phyloP scores from a whole-genome alignment of 139 green algal genomes.

The Deuterostichococcus epilithicus region DNA sequence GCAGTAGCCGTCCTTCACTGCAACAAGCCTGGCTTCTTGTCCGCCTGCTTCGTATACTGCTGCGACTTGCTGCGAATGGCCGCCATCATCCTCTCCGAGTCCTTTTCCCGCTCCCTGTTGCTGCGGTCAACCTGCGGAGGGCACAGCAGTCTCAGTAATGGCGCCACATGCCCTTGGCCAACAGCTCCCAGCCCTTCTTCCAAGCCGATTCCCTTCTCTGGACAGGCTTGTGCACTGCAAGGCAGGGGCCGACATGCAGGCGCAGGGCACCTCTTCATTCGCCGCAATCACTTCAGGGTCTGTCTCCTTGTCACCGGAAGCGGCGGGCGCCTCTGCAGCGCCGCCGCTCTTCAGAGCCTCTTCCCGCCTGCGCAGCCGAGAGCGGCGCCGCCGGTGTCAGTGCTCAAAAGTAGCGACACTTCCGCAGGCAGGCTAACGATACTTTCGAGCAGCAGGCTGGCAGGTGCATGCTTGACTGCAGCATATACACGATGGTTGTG shows the following conservation, averaged over 20 bases:
- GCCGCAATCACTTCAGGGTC: neutral
- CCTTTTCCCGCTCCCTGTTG: neutral
- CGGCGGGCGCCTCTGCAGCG: too few relatives aligned
- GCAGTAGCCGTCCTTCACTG: too few relatives aligned
- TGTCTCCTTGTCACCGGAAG: neutral
- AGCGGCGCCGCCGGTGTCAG: too few relatives aligned
- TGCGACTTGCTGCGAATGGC: neutral
- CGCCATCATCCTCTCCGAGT: neutral
- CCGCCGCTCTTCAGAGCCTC: neutral
- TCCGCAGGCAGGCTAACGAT: too few relatives aligned
- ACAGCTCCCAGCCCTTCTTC: too few relatives aligned
- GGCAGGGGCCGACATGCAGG: too few relatives aligned
- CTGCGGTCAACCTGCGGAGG: neutral
- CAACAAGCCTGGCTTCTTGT: neutral
- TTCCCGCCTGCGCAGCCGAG: neutral
- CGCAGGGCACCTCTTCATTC: neutral
- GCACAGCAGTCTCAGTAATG: neutral
- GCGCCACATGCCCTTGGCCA: neutral
- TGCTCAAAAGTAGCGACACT: too few relatives aligned
- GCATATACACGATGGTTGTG: too few relatives aligned
- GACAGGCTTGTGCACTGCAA: too few relatives aligned
- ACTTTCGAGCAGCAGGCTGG: too few relatives aligned
- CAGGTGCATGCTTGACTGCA: too few relatives aligned
- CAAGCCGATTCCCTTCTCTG: too few relatives aligned
- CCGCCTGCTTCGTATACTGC: neutral